Evolutionary conservation across 2,329 filamentous ascomycete species (phyloP), one percentile per base, ranked within the genome.

Genomic region (Fusarium fracticaudum): DNA sequence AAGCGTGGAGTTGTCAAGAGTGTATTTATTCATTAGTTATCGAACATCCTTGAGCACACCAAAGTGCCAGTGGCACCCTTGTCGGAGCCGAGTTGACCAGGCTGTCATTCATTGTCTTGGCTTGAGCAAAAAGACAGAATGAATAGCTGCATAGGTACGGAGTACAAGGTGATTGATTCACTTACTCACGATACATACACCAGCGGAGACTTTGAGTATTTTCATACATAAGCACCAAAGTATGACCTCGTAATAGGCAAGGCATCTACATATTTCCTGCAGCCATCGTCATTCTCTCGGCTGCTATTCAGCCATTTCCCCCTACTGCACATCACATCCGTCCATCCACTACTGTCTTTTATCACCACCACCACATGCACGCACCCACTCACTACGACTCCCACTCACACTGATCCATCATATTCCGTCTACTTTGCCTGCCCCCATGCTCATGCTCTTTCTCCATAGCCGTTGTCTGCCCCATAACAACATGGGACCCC

Each of bases 401-500:
- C 38, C 51, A 60, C 44, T 41, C 53, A 43, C 50, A 47, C 47
- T 60, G 60, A 71, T 68, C 55, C 71, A 69, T 71, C 66, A 55
- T 68, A 47, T 62, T 68, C 67, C 45, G 60, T 54, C 54, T 41
- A 26, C 50, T 48, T 64, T 74, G 72, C 67, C 64, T 74, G 67
- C 71, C 67, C 69, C 63, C 67, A 64, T 74, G 60, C 43, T 48
- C 41, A 48, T 37, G 14, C n/a, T 29, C 29, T 29, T 48, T 64
- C 66, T 70, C 67, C 60, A 70, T 70, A 59, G 44, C 67, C 43
- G 41, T 60, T 58, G 41, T n/a, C 55, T 64, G 68, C 67, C 64
- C 72, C 72, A 50, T 74, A 74, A 48, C 48, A 63, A 33, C 71
- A 72, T 72, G 71, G 53, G 45, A 26, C 45, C 35, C 50, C 35